These are phyloP conservation scores for Tephrocybe rancida DNA, from an alignment of 768 basidiomycete species.

Conservation along the genomic window DNA sequence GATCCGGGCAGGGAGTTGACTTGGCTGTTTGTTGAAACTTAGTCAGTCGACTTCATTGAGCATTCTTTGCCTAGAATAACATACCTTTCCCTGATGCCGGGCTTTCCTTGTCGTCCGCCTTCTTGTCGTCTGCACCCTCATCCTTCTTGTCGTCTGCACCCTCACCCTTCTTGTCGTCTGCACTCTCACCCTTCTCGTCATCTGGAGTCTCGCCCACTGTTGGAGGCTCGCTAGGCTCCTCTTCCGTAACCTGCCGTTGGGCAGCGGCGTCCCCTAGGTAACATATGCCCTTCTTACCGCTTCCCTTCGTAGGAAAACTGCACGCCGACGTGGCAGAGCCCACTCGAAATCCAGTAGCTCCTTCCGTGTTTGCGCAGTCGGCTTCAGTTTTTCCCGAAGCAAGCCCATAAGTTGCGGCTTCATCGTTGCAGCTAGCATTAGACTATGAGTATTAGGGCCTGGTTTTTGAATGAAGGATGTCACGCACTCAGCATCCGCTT, in stretches of 20 bases:
- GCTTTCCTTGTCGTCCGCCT: no score
- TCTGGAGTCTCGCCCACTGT: neutral
- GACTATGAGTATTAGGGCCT: neutral
- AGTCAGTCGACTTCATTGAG: no score
- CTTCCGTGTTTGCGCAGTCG: neutral
- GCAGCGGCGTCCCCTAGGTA: neutral
- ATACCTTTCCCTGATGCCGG: no score
- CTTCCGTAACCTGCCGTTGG: neutral
- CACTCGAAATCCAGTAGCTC: neutral
- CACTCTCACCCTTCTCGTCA: neutral
- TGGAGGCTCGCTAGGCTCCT: neutral
- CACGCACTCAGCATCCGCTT: slow-evolving; percentile 1
- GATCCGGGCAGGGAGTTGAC: no score
- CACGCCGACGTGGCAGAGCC: neutral
- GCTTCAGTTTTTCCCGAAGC: neutral
- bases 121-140: no score
- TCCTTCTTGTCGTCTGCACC: no score
- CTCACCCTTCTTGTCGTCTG: no score
- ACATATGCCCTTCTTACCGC: slow-evolving; percentile 1
- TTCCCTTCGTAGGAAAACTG: neutral
- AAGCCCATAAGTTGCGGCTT: neutral
- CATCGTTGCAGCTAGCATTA: slow-evolving; percentile 1
- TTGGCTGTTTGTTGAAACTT: no score
- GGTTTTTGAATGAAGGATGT: neutral
- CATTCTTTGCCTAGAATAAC: no score